Conservation (phyloP, 2,329 filamentous ascomycete species). For the Coniochaeta sp. region DNA sequence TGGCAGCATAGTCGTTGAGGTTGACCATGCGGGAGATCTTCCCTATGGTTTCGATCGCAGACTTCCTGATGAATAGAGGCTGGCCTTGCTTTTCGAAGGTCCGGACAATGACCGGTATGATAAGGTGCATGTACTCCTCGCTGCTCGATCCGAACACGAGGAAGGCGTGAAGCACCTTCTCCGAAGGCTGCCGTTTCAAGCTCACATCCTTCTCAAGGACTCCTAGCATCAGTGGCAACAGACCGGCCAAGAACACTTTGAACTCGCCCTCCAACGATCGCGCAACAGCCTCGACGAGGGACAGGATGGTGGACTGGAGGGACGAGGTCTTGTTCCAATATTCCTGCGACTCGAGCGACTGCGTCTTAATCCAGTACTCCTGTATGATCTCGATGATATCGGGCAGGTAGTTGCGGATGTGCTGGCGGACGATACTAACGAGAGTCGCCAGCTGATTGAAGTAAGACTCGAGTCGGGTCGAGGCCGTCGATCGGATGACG, state of each 20-base stretch:
- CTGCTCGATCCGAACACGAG: slow-evolving; percentile 91
- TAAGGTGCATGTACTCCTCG: slow-evolving; percentile 98
- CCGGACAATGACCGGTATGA: slow-evolving; percentile 89
- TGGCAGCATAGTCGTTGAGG: slow-evolving; percentile 90
- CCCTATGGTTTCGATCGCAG: slow-evolving; percentile 89
- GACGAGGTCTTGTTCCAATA: slow-evolving; percentile 80
- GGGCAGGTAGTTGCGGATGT: slow-evolving; percentile 85
- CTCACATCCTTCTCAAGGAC: slow-evolving; percentile 82
- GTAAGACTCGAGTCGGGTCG: slow-evolving; percentile 81
- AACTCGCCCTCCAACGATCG: slow-evolving; percentile 95
- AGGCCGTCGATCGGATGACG: slow-evolving; percentile 77
- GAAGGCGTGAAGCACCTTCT: slow-evolving; percentile 90
- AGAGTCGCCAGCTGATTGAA: slow-evolving; percentile 94
- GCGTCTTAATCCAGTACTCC: slow-evolving; percentile 81
- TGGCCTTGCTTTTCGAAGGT: slow-evolving; percentile 88
- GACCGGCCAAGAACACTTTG: slow-evolving; percentile 84
- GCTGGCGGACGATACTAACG: slow-evolving; percentile 91
- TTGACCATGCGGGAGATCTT: slow-evolving; percentile 95
- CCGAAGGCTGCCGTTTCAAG: slow-evolving; percentile 70
- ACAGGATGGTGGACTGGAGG: slow-evolving; percentile 85
- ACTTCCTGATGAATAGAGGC: slow-evolving; percentile 71
- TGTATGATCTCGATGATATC: slow-evolving; percentile 81
- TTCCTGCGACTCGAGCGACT: slow-evolving; percentile 76
- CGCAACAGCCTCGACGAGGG: slow-evolving; percentile 88
- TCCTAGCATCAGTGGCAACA: slow-evolving; percentile 89